Evolutionary conservation across 768 basidiomycete species (phyloP), one percentile per base, ranked within the genome.

Genomic region (Harrya chromipes): DNA sequence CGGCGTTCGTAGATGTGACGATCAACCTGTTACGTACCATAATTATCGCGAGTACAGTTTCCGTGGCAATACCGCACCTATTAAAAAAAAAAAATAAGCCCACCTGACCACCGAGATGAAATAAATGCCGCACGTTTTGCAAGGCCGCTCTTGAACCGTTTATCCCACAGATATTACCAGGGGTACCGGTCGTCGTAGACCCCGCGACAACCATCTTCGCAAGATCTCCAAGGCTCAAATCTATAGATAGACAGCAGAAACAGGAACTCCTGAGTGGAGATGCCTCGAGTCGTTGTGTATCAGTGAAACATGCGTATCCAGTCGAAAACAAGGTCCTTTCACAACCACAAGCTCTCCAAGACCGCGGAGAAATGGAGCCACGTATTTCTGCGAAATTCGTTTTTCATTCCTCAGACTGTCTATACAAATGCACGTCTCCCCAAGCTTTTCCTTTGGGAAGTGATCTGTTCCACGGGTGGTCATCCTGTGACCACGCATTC

Each of bases 371-470:
- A 58, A 29, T 35, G 52, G 50, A 40, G 46, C 46, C 57, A 50
- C 40, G 46, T 36, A 41, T 46, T 49, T 40, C 34, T 12, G 43
- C 20, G 26, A 49, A 33, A 43, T 46, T 44, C 50, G 26, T 33
- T 49, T 49, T 48, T 55, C 56, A 41, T 37, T 23, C 41, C 36
- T 42, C 53, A 24, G 53, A 41, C 33, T 63, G 51, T 53, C 23
- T 34, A 40, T 65, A 50, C 53, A 64, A 48, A 36, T 47, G 47
- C 23, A 72, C 59, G 24, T 70, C 62, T 43, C 58, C 56, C 71
- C 71, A 72, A 38, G 44, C 54, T 37, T 70, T 72, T 39, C 66
- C 72, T 29, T 49, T 58, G 23, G 65, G 54, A 44, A 63, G 54
- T 21, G 63, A 35, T 46, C 74, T 75, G 50, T 52, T 52, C 52